A percentile compares a stretch with the other conserved stretches of the same genome.
Conservation (phyloP, 352 stramenopile species). For the Phytophthora colocasiae region DNA sequence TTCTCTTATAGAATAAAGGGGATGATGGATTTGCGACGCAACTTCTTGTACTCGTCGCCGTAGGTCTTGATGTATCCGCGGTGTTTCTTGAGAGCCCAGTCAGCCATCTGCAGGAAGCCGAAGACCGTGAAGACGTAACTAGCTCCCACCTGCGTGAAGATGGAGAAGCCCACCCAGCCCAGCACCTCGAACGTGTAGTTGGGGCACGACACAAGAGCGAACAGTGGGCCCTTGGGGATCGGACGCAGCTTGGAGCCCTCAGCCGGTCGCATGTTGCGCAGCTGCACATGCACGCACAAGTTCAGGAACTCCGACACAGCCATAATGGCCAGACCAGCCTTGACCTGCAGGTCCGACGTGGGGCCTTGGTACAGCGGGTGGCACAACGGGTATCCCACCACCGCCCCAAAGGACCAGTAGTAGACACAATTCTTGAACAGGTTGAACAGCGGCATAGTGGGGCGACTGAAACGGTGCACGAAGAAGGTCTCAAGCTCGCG, state of each 20-base stretch:
- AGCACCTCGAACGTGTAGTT: conserved; percentile 94
- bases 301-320: conserved; percentile 84
- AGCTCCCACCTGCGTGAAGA: conserved; percentile 86
- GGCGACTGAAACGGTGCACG: conserved; percentile 88
- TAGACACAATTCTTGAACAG: conserved; percentile 93
- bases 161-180: conserved; percentile 89
- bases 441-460: conserved; percentile 90
- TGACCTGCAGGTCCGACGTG: conserved; percentile 57
- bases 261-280: conserved; percentile 77
- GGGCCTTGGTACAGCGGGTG: conserved; percentile 72
- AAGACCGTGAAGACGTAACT: conserved; percentile 88
- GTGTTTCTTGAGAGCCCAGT: conserved; percentile 92
- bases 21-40: conserved; percentile 86
- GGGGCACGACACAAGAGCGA: conserved; percentile 88
- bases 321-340: conserved; percentile 68
- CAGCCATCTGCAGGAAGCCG: conserved; percentile 90
- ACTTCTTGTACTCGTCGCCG: conserved; percentile 89
- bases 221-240: conserved; percentile 77
- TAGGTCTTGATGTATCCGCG: conserved; percentile 88
- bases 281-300: conserved; percentile 85
- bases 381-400: conserved; percentile 87
- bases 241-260: conserved; percentile 80
- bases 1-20: conserved; percentile 79
- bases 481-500: conserved; percentile 89
- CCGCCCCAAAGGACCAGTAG: conserved; percentile 88